These are phyloP conservation scores for Pythium periplocum DNA, from an alignment of 352 stramenopile species.

Conservation along the genomic window DNA sequence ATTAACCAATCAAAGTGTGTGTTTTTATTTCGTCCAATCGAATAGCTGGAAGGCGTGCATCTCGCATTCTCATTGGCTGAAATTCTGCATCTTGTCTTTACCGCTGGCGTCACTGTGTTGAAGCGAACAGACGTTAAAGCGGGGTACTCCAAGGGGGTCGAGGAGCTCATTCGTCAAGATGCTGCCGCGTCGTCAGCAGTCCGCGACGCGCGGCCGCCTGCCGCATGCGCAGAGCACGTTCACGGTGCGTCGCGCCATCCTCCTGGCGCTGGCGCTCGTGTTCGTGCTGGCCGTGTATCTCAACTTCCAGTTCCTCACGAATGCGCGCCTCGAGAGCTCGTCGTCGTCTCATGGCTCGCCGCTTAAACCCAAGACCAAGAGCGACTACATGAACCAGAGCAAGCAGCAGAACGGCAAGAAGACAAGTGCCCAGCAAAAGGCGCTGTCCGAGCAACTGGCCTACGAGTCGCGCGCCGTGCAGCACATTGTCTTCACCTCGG, in stretches of 20 bases:
- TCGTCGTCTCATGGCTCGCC: slow-evolving; percentile 25
- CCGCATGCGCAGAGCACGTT: slow-evolving; percentile 14
- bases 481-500: slow-evolving; percentile 75
- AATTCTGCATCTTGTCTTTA: slow-evolving; percentile 9
- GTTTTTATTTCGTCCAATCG: no score
- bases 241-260: slow-evolving; percentile 19
- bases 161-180: slow-evolving; percentile 13
- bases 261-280: slow-evolving; percentile 28
- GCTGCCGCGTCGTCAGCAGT: slow-evolving; percentile 49
- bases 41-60: no score
- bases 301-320: slow-evolving; percentile 56
- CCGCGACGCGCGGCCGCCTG: slow-evolving; percentile 26
- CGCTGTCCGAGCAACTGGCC: slow-evolving; percentile 9
- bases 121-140: no score
- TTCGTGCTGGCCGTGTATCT: slow-evolving; percentile 58
- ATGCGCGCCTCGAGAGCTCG: background rate
- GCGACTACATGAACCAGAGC: no score
- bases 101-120: background rate
- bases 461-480: slow-evolving; percentile 47
- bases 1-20: slow-evolving; percentile 9
- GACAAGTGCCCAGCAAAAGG: no score
- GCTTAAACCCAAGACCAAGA: no score
- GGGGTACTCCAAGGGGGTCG: no score
- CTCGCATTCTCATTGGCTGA: slow-evolving; percentile 8
- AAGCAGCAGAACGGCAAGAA: background rate